Conservation (phyloP, 2,329 filamentous ascomycete genomes). For the Chrysoporthe cubensis region DNA sequence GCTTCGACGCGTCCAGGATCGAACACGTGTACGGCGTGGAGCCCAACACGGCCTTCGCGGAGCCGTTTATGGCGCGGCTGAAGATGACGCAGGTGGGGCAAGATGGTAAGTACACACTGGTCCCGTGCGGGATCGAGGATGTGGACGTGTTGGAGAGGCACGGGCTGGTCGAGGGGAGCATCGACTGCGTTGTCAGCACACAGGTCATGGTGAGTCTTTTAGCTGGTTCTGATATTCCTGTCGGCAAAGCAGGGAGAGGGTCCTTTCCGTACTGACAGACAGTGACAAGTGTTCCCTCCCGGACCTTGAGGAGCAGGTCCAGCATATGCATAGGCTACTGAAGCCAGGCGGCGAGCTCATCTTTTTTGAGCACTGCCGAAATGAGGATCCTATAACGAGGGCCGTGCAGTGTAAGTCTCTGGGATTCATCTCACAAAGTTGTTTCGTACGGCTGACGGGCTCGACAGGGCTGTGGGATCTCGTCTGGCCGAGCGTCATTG, state of each 20-base stretch:
- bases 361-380: constrained; percentile 49
- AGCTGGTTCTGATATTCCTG: not conserved
- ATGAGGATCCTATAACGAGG: constrained; percentile 35
- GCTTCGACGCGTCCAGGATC: constrained; percentile 40
- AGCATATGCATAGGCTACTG: constrained; percentile 44
- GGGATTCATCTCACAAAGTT: too few relatives aligned
- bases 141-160: constrained; percentile 40
- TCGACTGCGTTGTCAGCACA: constrained; percentile 48
- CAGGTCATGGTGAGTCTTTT: constrained; percentile 41
- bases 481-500: constrained; percentile 38
- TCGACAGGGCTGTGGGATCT: constrained; percentile 36
- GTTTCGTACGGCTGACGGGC: not conserved
- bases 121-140: constrained; percentile 45
- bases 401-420: constrained; percentile 37
- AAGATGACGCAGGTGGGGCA: constrained; percentile 34
- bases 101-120: constrained; percentile 42
- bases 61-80: constrained; percentile 38
- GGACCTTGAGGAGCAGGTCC: constrained; percentile 35
- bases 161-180: constrained; percentile 40
- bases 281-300: constrained; percentile 40
- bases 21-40: constrained; percentile 46
- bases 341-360: constrained; percentile 51
- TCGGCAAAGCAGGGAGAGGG: too few relatives aligned
- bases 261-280: too few relatives aligned
- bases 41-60: constrained; percentile 42